These are phyloP conservation scores for Neofusicoccum parvum DNA, from an alignment of 2,329 filamentous ascomycete genomes.

Conservation along the genomic window DNA sequence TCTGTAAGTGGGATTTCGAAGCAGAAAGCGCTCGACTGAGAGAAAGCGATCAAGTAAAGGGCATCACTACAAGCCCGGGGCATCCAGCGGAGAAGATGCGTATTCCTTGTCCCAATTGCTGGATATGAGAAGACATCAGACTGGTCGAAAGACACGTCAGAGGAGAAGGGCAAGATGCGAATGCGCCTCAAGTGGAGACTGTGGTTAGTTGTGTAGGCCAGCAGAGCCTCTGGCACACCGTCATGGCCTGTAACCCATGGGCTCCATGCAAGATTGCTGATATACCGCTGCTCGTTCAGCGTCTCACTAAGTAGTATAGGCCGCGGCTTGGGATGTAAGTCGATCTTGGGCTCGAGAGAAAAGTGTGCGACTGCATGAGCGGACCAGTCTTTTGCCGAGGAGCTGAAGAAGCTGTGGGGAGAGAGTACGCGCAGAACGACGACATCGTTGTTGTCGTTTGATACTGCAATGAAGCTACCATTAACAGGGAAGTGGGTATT, in stretches of 20 bases:
- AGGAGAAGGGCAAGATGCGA: background rate
- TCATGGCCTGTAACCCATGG: constrained; percentile 35
- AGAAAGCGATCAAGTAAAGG: constrained; percentile 37
- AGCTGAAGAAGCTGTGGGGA: constrained; percentile 36
- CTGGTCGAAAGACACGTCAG: background rate
- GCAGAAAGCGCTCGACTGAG: constrained; percentile 30
- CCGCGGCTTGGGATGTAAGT: background rate
- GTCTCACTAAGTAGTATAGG: constrained; percentile 32
- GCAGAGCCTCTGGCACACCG: constrained; percentile 30
- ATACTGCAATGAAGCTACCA: constrained; percentile 36
- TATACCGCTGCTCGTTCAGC: constrained; percentile 35
- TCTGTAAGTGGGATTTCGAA: constrained; percentile 30
- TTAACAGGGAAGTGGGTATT: constrained; percentile 24
- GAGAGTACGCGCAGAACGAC: constrained; percentile 41
- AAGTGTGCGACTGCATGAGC: constrained; percentile 33
- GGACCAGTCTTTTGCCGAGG: constrained; percentile 29
- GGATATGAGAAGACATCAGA: background rate
- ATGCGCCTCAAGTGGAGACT: constrained; percentile 13
- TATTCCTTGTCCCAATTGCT: background rate
- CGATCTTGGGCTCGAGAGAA: constrained; percentile 9
- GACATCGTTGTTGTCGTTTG: constrained; percentile 47
- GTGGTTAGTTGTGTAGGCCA: constrained; percentile 40
- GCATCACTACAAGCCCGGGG: constrained; percentile 10
- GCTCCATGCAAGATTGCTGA: constrained; percentile 43
- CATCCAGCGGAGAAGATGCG: constrained; percentile 17